phyloP scores from a whole-genome alignment of 2,329 filamentous ascomycete species.

The Curvularia sp. region DNA sequence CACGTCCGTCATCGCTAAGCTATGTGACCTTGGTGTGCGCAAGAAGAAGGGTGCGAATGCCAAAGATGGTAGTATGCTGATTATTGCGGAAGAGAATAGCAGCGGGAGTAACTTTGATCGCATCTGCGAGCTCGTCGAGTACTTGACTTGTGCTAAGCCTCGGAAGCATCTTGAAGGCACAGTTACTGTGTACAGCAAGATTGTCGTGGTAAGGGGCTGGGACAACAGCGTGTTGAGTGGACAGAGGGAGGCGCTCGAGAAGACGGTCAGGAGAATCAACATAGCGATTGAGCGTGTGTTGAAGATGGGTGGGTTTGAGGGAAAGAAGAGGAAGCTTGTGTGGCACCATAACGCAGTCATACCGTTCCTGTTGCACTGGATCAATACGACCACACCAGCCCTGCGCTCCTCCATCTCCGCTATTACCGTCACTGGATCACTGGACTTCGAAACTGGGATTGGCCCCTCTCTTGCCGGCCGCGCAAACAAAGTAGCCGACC shows the following conservation, averaged over 20 bases:
- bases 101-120: conserved; percentile 31
- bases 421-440: conserved; percentile 35
- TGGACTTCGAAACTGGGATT: conserved; percentile 28
- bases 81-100: conserved; percentile 34
- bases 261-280: conserved; percentile 35
- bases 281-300: conserved; percentile 32
- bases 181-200: conserved; percentile 32
- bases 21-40: conserved; percentile 33
- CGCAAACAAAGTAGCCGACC: conserved; percentile 30
- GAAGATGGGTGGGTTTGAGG: conserved; percentile 18
- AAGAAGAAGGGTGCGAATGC: conserved; percentile 20
- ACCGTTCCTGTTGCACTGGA: conserved; percentile 38
- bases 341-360: conserved; percentile 47
- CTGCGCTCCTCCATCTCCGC: conserved; percentile 32
- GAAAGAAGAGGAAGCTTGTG: conserved; percentile 29
- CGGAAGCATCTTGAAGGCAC: conserved; percentile 37
- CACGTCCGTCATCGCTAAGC: conserved; percentile 39
- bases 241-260: conserved; percentile 21
- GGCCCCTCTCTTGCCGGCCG: conserved; percentile 31
- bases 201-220: conserved; percentile 43
- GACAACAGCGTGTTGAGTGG: conserved; percentile 22
- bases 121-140: conserved; percentile 37
- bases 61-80: conserved; percentile 35
- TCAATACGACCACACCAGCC: conserved; percentile 35
- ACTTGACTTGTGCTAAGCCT: conserved; percentile 32